Percentiles rank a stretch among this genome's conserved stretches.
Evolutionary conservation across 1,284 basidiomycete genomes (phyloP).

Genomic region (Lignosus rhinocerotis): DNA sequence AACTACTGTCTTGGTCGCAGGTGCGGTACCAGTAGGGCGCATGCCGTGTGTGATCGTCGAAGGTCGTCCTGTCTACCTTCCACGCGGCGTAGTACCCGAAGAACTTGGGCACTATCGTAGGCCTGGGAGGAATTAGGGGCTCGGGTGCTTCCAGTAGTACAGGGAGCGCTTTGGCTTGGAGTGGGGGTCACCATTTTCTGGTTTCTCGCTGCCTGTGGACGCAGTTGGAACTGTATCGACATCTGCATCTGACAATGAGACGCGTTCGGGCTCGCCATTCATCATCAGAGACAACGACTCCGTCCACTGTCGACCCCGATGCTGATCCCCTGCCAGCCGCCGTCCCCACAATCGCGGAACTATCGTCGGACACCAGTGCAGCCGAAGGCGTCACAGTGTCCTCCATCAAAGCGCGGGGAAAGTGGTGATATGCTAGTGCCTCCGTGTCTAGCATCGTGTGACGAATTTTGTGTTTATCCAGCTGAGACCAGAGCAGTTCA

Average conservation of each 20-base stretch:
- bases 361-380: slow-evolving; percentile 38
- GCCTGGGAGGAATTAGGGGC: slow-evolving; percentile 40
- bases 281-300: neutral
- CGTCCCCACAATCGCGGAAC: too few relatives aligned
- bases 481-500: too few relatives aligned
- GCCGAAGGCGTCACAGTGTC: slow-evolving; percentile 38
- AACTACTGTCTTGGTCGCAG: neutral
- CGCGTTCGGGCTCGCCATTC: neutral
- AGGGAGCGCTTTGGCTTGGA: slow-evolving; percentile 13
- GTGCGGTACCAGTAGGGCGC: too few relatives aligned
- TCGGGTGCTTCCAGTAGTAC: neutral
- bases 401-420: slow-evolving; percentile 46
- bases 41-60: neutral
- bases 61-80: neutral
- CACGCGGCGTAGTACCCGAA: slow-evolving; percentile 45
- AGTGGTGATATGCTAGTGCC: slow-evolving; percentile 43
- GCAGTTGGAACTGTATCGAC: neutral
- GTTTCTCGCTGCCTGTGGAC: neutral
- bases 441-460: slow-evolving; percentile 40
- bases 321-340: neutral
- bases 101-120: slow-evolving; percentile 51
- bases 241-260: neutral
- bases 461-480: too few relatives aligned
- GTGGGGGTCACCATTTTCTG: neutral
- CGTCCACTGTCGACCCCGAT: neutral